Conservation (phyloP, 345 rosid genomes). For the Gossypium thurberi region DNA sequence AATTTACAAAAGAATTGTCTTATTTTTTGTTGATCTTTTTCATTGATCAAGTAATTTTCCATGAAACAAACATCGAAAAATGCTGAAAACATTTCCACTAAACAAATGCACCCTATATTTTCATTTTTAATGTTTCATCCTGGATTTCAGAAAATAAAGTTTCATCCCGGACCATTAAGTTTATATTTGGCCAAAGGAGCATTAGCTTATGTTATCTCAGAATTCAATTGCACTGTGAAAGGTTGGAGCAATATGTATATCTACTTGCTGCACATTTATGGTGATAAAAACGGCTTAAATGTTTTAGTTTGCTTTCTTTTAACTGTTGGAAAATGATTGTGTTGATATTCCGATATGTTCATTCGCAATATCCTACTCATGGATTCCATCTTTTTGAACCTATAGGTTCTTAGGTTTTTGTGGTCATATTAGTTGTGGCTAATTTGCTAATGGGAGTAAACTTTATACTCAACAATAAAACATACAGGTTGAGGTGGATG, state of each 20-base stretch:
- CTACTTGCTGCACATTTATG: not conserved
- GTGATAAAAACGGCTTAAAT: not conserved
- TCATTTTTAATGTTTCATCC: constrained; percentile 6
- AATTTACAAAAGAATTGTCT: no score
- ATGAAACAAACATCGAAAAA: no score
- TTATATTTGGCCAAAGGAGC: not conserved
- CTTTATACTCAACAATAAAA: not conserved
- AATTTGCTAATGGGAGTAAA: not conserved
- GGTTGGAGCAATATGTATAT: not conserved
- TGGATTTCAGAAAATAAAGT: not conserved
- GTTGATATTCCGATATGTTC: not conserved
- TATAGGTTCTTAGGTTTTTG: not conserved
- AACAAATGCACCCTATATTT: not conserved
- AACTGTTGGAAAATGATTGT: not conserved
- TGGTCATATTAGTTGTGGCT: not conserved
- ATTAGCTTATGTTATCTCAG: not conserved
- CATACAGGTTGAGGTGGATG: not conserved
- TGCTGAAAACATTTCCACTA: no score
- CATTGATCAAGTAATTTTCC: no score
- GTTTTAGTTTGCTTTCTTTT: constrained; percentile 2
- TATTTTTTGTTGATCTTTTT: no score
- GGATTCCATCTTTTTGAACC: constrained; percentile 1
- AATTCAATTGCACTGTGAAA: not conserved
- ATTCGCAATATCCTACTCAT: not conserved
- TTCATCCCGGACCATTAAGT: not conserved